Base-by-base conservation (phyloP, 2,329 filamentous ascomycete genomes). In the Fusarium sp. region DNA sequence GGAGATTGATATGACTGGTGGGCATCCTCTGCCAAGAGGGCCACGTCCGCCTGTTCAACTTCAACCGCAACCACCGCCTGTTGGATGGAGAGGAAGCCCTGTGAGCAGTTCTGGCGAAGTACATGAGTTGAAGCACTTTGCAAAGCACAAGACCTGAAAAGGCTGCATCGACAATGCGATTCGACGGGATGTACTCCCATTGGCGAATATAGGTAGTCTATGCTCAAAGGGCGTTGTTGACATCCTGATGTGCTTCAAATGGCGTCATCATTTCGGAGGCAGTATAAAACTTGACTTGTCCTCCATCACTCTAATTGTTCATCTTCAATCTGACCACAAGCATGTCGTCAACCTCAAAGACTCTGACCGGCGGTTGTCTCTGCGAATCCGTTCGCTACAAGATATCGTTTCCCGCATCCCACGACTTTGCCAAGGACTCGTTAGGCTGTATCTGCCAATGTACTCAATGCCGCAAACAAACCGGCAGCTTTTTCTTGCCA, bases 401-500 rank as follows among this genome's bases (percentile, higher is more conserved):
- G 5, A 40, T 60, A 3, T 24, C 38, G 3, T 60, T 54, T 4
- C 10, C 42, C 3, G 7, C 26, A 1, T 24, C 36, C 4, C 57
- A 60, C 7, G 13, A 40, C 2, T 6, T 60, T n/a, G 12, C 32
- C 2, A 42, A 32, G 0, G 48, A 59, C 10, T n/a, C 44, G 1
- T 2, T 58, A 2, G 39, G 57, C 0, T 60, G 55, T 1, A 60
- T 60, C 1, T 60, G 57, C 5, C 57, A 36, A 13, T 60, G 57
- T 5, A 60, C 48, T 1, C 57, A 60, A 2, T 60, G 57, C 10
- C 57, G 57, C 25, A 60, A 60, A 19, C 57, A 60, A 5, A 60
- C 57, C 0, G 57, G 57, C 15, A 39, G 48, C 13, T 60, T 60
- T 5, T 60, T 60, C 7, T 39, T 54, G 0, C 13, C 57, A 0